Evolutionary conservation across 1,284 basidiomycete species (phyloP), one percentile per base, ranked within the genome.

Genomic region (Irpex rosettiformis): DNA sequence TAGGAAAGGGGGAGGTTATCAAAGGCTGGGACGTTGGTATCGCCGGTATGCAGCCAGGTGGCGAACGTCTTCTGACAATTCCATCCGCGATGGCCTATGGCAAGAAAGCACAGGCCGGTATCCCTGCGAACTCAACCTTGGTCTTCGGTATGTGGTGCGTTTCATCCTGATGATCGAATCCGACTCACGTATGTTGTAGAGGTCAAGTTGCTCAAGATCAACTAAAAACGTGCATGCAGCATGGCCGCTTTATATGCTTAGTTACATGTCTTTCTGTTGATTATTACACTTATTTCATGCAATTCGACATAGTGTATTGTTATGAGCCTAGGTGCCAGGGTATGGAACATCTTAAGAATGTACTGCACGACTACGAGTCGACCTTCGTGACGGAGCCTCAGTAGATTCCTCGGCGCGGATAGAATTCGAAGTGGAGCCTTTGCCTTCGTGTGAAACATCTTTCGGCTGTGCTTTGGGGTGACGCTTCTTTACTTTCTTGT

Each of bases 11-110:
- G 80, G 62, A 64, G 70, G 64, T 70, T 52, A 67, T 65, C 58
- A 67, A 69, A 55, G 88, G 90, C 48, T 97, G 94, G 96, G 95
- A 97, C 67, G 80, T 93, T 67, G 96, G 96, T 56, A 81, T 98
- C 60, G 85, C 79, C 58, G 96, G 96, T 53, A 97, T 98, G 94
- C 85, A 89, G 66, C 86, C 90, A 52, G 95, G 93, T 56, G 93
- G 94, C 42, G 95, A 98, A 75, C 87, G 96, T 58, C 77, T 88
- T 61, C 79, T 98, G 64, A 87, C 84, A 52, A 82, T 96, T 61
- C 93, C 94, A 30, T 75, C 90, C 16, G 69, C 77, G 11, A 78
- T 90, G 77, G 90, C 70, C 11, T 93, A 93, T 61, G 91, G 91
- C 45, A 85, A 83, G 62, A 77, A 77, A 63, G 79, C 78, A 55